These are phyloP conservation scores for Globisporangium irregulare DNA, from an alignment of 352 stramenopile species.

Conservation along the genomic window DNA sequence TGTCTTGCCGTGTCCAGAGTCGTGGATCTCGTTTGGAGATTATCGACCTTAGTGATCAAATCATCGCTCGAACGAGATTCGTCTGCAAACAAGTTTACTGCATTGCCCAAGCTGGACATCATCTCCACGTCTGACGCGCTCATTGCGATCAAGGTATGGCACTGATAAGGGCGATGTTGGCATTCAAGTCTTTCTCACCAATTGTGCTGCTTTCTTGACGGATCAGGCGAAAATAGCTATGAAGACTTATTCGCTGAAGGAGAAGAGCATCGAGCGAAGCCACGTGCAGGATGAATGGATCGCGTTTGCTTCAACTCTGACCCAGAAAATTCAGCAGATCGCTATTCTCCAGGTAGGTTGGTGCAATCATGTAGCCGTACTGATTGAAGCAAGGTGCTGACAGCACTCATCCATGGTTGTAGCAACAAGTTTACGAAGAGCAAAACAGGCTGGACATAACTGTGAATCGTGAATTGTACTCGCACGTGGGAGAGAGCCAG, in stretches of 20 bases:
- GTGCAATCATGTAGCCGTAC: not conserved
- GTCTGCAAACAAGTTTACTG: slow-evolving; percentile 12
- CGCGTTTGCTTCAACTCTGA: slow-evolving; percentile 27
- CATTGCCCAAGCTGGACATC: not conserved
- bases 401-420: not conserved
- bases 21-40: slow-evolving; percentile 50
- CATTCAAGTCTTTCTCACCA: not conserved
- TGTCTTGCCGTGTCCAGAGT: slow-evolving; percentile 21
- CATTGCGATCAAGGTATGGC: slow-evolving; percentile 20
- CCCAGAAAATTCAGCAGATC: slow-evolving; percentile 36
- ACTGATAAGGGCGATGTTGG: not conserved
- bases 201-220: slow-evolving; percentile 2
- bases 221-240: slow-evolving; percentile 39
- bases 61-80: slow-evolving; percentile 21
- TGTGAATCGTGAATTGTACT: slow-evolving; percentile 30
- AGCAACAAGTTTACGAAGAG: slow-evolving; percentile 46
- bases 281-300: slow-evolving; percentile 46
- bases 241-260: slow-evolving; percentile 39
- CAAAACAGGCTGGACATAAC: slow-evolving; percentile 31
- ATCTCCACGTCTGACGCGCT: slow-evolving; percentile 14
- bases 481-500: slow-evolving; percentile 23
- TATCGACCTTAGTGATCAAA: slow-evolving; percentile 45
- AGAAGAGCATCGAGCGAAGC: slow-evolving; percentile 32
- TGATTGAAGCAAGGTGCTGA: not conserved
- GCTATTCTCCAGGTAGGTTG: slow-evolving; percentile 25